Evolutionary conservation across 495 filamentous ascomycete species (phyloP).

Genomic region (Beverwykella pulmonaria): DNA sequence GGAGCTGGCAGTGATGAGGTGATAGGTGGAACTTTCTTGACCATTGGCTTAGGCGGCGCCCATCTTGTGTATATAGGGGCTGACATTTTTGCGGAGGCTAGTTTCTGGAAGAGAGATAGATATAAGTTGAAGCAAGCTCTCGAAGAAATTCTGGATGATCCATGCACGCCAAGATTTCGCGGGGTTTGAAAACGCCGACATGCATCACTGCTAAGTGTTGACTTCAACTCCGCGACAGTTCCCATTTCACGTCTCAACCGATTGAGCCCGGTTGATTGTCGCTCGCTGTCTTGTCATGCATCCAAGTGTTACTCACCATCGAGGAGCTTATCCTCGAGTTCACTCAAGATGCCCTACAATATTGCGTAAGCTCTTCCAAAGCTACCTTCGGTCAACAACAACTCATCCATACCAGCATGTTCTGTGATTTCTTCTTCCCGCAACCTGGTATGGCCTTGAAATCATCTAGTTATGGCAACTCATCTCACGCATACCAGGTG

Average conservation of each 20-base stretch:
- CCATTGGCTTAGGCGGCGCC: slow-evolving; percentile 49
- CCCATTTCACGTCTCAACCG: slow-evolving; percentile 12
- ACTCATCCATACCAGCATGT: slow-evolving; percentile 63
- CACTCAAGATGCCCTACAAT: slow-evolving; percentile 64
- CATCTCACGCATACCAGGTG: slow-evolving; percentile 53
- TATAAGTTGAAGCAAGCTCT: background rate
- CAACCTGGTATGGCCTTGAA: slow-evolving; percentile 67
- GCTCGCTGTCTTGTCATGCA: slow-evolving; percentile 16
- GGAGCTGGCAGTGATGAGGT: background rate
- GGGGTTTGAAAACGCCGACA: slow-evolving; percentile 17
- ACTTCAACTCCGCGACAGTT: background rate
- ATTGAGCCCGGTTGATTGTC: background rate
- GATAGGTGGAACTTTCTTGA: background rate
- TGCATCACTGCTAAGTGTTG: background rate
- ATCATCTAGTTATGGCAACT: slow-evolving; percentile 1
- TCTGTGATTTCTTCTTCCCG: slow-evolving; percentile 99
- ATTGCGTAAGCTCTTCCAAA: slow-evolving; percentile 62
- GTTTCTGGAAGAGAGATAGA: background rate
- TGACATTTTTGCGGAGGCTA: slow-evolving; percentile 40
- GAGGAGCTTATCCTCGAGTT: slow-evolving; percentile 29
- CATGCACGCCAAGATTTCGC: slow-evolving; percentile 34
- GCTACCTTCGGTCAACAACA: background rate
- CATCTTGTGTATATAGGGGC: slow-evolving; percentile 55
- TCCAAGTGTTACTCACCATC: background rate
- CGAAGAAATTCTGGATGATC: slow-evolving; percentile 13